Conservation (phyloP, 768 basidiomycete genomes). For the Galerina marginata region DNA sequence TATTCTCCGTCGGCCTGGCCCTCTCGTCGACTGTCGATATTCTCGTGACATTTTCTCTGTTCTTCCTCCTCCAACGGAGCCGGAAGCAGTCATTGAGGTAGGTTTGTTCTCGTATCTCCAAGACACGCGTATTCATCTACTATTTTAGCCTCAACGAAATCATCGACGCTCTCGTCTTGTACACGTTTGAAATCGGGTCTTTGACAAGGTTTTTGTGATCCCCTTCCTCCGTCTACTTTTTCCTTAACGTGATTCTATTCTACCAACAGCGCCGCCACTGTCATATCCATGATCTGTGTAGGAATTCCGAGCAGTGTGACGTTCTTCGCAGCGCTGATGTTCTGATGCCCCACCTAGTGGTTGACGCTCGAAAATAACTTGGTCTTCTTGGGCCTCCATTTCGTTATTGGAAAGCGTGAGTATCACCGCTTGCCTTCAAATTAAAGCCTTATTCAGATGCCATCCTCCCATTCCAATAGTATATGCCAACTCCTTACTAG, state of each 20-base stretch:
- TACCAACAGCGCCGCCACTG: conserved; percentile 41
- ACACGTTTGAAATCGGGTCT: conserved; percentile 56
- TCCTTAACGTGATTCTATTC: background rate
- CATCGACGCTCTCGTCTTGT: conserved; percentile 49
- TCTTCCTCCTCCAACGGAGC: conserved; percentile 43
- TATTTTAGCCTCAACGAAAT: conserved; percentile 45
- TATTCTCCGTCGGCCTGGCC: conserved; percentile 56
- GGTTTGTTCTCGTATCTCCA: conserved; percentile 7
- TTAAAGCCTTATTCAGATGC: no score
- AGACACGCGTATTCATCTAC: background rate
- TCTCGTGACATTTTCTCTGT: conserved; percentile 49
- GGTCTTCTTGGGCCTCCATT: conserved; percentile 51
- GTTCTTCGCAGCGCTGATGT: background rate
- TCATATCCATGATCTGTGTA: conserved; percentile 53
- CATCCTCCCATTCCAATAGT: conserved; percentile 33
- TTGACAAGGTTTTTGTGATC: conserved; percentile 44
- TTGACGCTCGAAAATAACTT: conserved; percentile 44
- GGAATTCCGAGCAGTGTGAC: conserved; percentile 13
- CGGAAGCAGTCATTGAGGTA: conserved; percentile 42
- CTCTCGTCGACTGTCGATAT: conserved; percentile 53
- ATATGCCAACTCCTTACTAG: conserved; percentile 52
- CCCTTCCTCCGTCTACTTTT: background rate
- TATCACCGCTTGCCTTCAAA: background rate
- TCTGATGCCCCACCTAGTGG: conserved; percentile 38
- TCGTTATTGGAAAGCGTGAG: conserved; percentile 50